Evolutionary conservation across 164 flowering plant genomes (phyloP).

Genomic region (Taxillus chinensis): DNA sequence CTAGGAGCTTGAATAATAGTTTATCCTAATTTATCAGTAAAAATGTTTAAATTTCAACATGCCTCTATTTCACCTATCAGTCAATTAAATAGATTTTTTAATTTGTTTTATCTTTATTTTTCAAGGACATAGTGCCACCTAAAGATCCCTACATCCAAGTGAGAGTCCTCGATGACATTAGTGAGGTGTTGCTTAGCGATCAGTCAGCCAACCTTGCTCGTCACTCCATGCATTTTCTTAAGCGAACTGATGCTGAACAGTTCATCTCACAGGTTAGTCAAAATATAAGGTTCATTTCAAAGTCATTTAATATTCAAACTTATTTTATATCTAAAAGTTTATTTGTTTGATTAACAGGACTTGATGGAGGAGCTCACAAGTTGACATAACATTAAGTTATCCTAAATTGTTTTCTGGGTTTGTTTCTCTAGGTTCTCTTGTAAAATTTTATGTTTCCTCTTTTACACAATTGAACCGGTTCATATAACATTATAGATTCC

Average conservation of each 20-base stretch:
- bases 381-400: conserved; percentile 14
- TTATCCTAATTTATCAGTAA: no score
- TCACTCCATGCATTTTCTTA: conserved; percentile 81
- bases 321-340: background rate
- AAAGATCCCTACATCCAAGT: conserved; percentile 94
- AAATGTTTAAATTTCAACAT: no score
- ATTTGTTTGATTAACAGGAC: conserved; percentile 32
- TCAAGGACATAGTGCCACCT: conserved; percentile 94
- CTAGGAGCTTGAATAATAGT: background rate
- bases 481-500: no score
- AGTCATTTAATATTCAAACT: background rate
- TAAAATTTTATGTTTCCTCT: no score
- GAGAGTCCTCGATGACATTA: conserved; percentile 84
- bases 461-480: no score
- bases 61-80: background rate
- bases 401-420: no score
- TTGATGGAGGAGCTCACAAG: conserved; percentile 77
- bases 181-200: conserved; percentile 58
- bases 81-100: background rate
- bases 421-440: no score
- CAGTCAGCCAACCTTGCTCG: conserved; percentile 58
- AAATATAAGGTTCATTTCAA: background rate
- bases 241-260: conserved; percentile 89
- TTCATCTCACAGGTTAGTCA: conserved; percentile 61
- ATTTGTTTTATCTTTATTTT: background rate